phyloP scores from a whole-genome alignment of 2,329 filamentous ascomycete species.

The Fusarium lateritium region DNA sequence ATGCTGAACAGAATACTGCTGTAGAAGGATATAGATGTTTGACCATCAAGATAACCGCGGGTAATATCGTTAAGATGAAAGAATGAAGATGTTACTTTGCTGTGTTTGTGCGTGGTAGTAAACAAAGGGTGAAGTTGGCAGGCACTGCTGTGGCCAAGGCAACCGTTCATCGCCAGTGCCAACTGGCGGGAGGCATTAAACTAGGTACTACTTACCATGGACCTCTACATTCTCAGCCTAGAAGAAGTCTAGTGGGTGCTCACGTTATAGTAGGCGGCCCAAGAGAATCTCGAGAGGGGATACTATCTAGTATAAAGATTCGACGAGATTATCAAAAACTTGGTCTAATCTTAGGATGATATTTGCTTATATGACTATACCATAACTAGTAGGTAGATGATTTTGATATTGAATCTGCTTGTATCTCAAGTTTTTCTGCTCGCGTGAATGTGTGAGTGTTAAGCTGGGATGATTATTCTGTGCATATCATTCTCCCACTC shows the following conservation, averaged over 20 bases:
- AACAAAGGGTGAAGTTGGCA: slow-evolving; percentile 13
- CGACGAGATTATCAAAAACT: too few relatives aligned
- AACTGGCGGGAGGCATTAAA: background rate
- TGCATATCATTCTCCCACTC: slow-evolving; percentile 8
- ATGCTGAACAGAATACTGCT: slow-evolving; percentile 5
- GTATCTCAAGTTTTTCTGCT: too few relatives aligned
- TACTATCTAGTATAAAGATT: too few relatives aligned
- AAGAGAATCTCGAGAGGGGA: too few relatives aligned
- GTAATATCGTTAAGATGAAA: background rate
- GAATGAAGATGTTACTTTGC: background rate
- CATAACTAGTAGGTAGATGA: too few relatives aligned
- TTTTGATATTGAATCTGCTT: too few relatives aligned
- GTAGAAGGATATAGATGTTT: background rate
- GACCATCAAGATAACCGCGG: background rate
- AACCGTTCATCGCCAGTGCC: slow-evolving; percentile 17
- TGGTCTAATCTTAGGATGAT: too few relatives aligned
- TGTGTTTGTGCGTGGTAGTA: background rate
- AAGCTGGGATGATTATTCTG: background rate
- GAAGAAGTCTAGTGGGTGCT: too few relatives aligned
- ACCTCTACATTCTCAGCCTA: too few relatives aligned
- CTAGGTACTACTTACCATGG: too few relatives aligned
- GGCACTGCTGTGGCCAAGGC: slow-evolving; percentile 8
- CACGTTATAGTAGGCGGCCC: too few relatives aligned
- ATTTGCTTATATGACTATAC: too few relatives aligned
- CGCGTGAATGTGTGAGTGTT: slow-evolving; percentile 1